phyloP scores from a whole-genome alignment of 148 eudicot species.

The Rhododendron vialii region DNA sequence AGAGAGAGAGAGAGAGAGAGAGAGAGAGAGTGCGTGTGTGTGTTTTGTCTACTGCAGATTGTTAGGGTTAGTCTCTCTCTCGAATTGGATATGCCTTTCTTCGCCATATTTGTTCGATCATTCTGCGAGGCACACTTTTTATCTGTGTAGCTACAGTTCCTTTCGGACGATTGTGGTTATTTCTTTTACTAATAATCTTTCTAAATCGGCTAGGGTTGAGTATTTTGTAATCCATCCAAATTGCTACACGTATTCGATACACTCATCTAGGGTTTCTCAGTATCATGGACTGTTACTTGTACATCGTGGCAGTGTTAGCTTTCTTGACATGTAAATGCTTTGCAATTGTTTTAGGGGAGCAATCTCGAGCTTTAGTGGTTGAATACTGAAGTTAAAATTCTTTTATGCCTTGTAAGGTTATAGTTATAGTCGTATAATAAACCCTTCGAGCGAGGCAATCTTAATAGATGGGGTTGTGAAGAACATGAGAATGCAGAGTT shows the following conservation, averaged over 20 bases:
- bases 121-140: not conserved
- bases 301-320: not conserved
- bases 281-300: not conserved
- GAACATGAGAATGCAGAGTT: not conserved
- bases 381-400: not conserved
- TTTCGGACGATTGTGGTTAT: not conserved
- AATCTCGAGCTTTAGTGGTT: not conserved
- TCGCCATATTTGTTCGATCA: not conserved
- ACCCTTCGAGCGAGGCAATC: no score
- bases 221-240: not conserved
- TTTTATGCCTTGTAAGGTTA: no score
- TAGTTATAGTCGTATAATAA: no score
- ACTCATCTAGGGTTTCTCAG: not conserved
- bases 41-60: not conserved
- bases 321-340: not conserved
- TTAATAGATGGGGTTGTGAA: no score
- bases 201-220: not conserved
- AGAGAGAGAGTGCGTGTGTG: not conserved
- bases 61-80: not conserved
- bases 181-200: not conserved
- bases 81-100: not conserved
- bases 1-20: not conserved
- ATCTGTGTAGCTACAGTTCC: not conserved
- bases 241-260: not conserved
- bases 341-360: not conserved